phyloP scores from a whole-genome alignment of 495 filamentous ascomycete species.

The Cercophora samala region DNA sequence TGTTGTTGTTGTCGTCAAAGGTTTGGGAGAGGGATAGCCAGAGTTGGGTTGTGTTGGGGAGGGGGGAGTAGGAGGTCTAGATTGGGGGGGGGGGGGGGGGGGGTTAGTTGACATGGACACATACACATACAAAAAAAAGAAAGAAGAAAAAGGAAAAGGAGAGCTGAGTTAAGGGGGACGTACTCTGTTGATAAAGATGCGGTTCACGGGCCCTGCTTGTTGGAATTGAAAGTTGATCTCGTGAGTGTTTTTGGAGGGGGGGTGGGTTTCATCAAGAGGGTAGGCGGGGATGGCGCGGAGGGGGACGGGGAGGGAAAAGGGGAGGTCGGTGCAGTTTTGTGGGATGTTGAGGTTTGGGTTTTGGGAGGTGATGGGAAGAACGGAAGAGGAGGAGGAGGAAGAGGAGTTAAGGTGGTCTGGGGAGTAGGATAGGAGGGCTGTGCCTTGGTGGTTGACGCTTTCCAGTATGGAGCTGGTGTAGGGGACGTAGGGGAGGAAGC shows the following conservation, averaged over 20 bases:
- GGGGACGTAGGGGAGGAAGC: not conserved
- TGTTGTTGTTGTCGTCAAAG: not conserved
- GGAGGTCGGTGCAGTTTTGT: not conserved
- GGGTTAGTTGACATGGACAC: too few species aligned
- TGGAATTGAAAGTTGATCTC: not conserved
- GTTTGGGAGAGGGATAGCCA: not conserved
- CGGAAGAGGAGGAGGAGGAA: too few species aligned
- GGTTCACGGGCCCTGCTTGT: not conserved
- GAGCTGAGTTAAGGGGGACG: too few species aligned
- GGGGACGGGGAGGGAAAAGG: not conserved
- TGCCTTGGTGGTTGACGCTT: not conserved
- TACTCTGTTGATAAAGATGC: not conserved
- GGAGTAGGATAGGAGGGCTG: not conserved
- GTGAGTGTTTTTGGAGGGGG: not conserved
- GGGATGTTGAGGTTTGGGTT: not conserved
- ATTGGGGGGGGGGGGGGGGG: too few species aligned
- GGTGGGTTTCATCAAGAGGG: not conserved
- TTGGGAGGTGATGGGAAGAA: not conserved
- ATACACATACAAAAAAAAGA: not conserved
- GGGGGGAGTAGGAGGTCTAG: not conserved
- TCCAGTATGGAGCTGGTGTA: not conserved
- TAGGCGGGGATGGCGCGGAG: not conserved
- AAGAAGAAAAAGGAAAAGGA: too few species aligned
- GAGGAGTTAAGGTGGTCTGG: not conserved
- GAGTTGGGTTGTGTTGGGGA: not conserved